These are phyloP conservation scores for Penicillium soppii DNA, from an alignment of 495 filamentous ascomycete genomes.

Conservation along the genomic window DNA sequence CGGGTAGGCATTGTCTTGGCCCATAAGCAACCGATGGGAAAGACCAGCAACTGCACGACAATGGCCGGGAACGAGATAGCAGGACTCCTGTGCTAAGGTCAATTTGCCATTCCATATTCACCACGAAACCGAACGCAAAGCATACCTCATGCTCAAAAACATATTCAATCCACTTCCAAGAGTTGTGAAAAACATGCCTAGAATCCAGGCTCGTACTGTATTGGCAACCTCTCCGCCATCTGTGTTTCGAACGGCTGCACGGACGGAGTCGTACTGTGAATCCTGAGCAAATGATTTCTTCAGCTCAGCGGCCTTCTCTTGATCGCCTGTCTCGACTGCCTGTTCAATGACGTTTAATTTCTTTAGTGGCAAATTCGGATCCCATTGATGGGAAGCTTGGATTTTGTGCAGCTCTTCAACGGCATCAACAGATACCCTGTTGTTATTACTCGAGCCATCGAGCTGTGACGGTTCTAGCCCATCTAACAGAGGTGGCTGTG, in stretches of 20 bases:
- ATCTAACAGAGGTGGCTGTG: neutral
- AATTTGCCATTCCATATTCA: neutral
- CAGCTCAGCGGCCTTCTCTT: constrained; percentile 17
- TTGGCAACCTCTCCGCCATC: constrained; percentile 19
- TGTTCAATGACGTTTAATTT: constrained; percentile 18
- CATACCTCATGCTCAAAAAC: constrained; percentile 24
- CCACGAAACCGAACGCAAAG: neutral
- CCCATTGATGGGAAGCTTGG: constrained; percentile 19
- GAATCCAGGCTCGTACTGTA: constrained; percentile 19
- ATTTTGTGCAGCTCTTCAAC: constrained; percentile 10
- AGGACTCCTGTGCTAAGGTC: constrained; percentile 13
- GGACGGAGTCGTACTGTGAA: constrained; percentile 22
- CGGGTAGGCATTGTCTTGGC: constrained; percentile 43
- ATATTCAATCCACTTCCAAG: constrained; percentile 22
- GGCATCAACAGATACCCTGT: constrained; percentile 1
- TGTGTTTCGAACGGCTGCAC: constrained; percentile 20
- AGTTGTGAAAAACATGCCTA: constrained; percentile 20
- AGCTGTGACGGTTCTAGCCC: neutral
- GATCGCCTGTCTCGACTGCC: constrained; percentile 10
- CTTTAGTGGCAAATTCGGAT: constrained; percentile 19
- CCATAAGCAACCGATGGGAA: constrained; percentile 58
- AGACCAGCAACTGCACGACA: constrained; percentile 63
- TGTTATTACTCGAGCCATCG: neutral
- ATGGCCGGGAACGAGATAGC: constrained; percentile 58
- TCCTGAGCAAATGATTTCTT: constrained; percentile 16